Percentiles rank a stretch among this genome's conserved stretches.
Evolutionary conservation across 129 eudicot species (phyloP).

Genomic region (Rutidosis leptorrhynchoides): DNA sequence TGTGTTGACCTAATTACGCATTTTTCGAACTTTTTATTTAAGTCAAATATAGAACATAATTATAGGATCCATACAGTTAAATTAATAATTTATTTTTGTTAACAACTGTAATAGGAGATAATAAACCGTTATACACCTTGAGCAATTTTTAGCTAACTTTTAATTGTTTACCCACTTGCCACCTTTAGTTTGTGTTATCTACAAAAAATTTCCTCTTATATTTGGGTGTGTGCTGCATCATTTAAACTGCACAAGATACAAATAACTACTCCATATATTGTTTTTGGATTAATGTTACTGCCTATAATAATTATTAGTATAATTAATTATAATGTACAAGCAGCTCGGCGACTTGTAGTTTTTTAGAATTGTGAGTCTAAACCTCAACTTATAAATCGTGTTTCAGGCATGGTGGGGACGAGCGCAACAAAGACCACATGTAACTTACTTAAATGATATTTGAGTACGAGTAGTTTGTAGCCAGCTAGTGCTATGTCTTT

Average conservation of each 20-base stretch:
- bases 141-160: neutral
- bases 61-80: neutral
- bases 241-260: neutral
- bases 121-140: neutral
- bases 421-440: no score
- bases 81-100: no score
- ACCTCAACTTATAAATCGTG: no score
- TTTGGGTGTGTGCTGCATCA: neutral
- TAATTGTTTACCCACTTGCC: neutral
- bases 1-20: neutral
- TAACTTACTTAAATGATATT: neutral
- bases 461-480: neutral
- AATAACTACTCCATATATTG: neutral
- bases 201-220: neutral
- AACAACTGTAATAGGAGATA: neutral
- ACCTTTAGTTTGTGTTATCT: neutral
- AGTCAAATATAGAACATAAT: no score
- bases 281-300: neutral
- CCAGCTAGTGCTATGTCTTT: slow-evolving; percentile 12
- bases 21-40: no score
- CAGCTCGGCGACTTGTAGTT: no score
- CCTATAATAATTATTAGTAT: neutral
- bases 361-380: no score
- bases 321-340: neutral
- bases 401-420: neutral